phyloP scores from a whole-genome alignment of 2,329 filamentous ascomycete genomes.

The Purpureocillium takamizusanense region DNA sequence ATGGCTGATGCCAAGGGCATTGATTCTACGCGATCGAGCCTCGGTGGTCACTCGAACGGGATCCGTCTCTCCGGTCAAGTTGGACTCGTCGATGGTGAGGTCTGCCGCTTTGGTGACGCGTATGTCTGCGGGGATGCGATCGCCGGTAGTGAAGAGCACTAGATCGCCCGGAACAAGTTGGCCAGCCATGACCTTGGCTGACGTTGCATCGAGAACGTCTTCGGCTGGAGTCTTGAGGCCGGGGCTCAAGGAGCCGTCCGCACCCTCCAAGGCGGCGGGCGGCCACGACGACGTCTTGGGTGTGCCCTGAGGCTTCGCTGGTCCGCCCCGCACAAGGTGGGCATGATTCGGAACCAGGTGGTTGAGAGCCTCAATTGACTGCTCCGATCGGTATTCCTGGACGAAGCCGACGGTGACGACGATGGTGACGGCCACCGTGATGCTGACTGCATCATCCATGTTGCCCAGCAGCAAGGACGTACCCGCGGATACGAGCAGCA shows the following conservation, averaged over 20 bases:
- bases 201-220: constrained; percentile 59
- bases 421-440: constrained; percentile 91
- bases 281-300: constrained; percentile 39
- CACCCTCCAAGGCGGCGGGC: constrained; percentile 28
- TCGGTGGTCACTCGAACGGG: constrained; percentile 73
- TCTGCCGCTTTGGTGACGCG: constrained; percentile 86
- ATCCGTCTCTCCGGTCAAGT: constrained; percentile 93
- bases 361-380: constrained; percentile 90
- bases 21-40: constrained; percentile 28
- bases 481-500: constrained; percentile 81
- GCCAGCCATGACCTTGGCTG: constrained; percentile 76
- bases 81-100: constrained; percentile 91
- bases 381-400: constrained; percentile 95
- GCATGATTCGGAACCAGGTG: constrained; percentile 92
- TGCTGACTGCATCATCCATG: constrained; percentile 89
- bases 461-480: constrained; percentile 90
- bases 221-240: constrained; percentile 53
- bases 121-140: constrained; percentile 92
- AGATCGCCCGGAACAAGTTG: constrained; percentile 88
- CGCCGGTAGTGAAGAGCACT: constrained; percentile 88
- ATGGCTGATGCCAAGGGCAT: constrained; percentile 18
- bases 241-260: constrained; percentile 29
- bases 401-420: constrained; percentile 94
- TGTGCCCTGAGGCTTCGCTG: constrained; percentile 22
- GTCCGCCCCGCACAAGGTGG: constrained; percentile 69